A percentile compares a stretch with the other conserved stretches of the same genome.
Conservation (phyloP, 306 rosid genomes). For the Quercus ilex region DNA sequence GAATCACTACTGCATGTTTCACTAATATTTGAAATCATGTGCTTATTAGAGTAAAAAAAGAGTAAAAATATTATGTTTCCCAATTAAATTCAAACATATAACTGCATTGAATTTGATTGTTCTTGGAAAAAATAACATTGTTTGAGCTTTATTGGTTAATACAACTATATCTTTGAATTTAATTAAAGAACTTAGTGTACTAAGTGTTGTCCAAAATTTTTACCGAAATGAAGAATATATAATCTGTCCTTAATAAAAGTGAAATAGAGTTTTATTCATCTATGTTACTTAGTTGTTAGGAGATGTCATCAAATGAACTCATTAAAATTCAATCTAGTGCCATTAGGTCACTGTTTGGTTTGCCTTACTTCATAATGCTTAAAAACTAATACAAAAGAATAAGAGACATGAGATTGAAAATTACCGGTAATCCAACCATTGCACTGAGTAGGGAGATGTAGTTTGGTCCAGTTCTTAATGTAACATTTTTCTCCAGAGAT, state of each 20-base stretch:
- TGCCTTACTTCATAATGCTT: neutral
- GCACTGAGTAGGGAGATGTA: conserved; percentile 76
- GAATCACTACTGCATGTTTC: conserved; percentile 6
- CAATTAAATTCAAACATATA: too few species aligned
- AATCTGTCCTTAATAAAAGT: neutral
- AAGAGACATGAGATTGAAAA: conserved; percentile 13
- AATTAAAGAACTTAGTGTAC: too few species aligned
- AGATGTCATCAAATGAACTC: neutral
- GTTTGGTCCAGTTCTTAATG: conserved; percentile 51
- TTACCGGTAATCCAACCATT: conserved; percentile 85
- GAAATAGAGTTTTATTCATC: neutral
- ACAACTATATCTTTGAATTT: too few species aligned
- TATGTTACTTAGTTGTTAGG: neutral
- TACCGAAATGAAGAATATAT: too few species aligned
- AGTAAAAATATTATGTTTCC: too few species aligned
- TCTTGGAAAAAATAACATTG: too few species aligned
- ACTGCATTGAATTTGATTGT: too few species aligned
- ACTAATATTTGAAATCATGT: neutral
- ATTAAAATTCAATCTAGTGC: neutral
- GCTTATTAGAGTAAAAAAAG: too few species aligned
- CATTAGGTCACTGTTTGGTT: neutral
- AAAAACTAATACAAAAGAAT: neutral
- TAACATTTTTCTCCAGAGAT: conserved; percentile 34
- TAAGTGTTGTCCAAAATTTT: too few species aligned
- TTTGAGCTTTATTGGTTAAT: too few species aligned